A percentile compares a stretch with the other conserved stretches of the same genome.
Evolutionary conservation across 495 filamentous ascomycete species (phyloP).

Genomic region (Hyaloscypha bicolor): DNA sequence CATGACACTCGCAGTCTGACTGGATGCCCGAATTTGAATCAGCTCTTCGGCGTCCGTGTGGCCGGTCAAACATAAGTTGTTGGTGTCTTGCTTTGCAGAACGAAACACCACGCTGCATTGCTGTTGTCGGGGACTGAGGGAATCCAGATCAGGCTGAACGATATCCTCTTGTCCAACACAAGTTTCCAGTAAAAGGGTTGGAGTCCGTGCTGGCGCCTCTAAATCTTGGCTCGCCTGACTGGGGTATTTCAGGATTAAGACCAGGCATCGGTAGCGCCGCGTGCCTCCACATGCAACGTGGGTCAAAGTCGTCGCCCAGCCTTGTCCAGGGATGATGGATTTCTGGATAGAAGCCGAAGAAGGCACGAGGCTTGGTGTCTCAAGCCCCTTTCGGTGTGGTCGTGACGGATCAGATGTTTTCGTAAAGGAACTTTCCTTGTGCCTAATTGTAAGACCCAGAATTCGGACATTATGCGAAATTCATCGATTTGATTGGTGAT

Average conservation of each 20-base stretch:
- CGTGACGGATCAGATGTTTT: slow-evolving; percentile 20
- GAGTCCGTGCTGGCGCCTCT: slow-evolving; percentile 23
- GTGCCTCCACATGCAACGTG: slow-evolving; percentile 22
- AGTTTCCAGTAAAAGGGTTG: slow-evolving; percentile 23
- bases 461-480: slow-evolving; percentile 23
- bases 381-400: slow-evolving; percentile 15
- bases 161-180: slow-evolving; percentile 2
- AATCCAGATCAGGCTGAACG: slow-evolving; percentile 20
- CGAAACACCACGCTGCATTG: slow-evolving; percentile 14
- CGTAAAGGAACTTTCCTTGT: slow-evolving; percentile 1
- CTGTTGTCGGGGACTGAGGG: neutral
- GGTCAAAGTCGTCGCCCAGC: slow-evolving; percentile 17
- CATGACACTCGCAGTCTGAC: neutral
- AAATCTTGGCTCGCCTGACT: slow-evolving; percentile 1
- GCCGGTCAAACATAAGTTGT: neutral
- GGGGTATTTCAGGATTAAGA: slow-evolving; percentile 3
- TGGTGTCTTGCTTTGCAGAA: slow-evolving; percentile 14
- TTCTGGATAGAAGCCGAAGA: slow-evolving; percentile 21
- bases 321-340: slow-evolving; percentile 14
- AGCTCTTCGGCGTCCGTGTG: slow-evolving; percentile 2
- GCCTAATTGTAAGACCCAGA: slow-evolving; percentile 15
- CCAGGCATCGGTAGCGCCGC: slow-evolving; percentile 9
- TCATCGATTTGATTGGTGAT: neutral
- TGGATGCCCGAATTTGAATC: neutral
- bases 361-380: slow-evolving; percentile 23